Evolutionary conservation across 352 stramenopile genomes (phyloP), one percentile per base, ranked within the genome.

Genomic region (Peronospora tabacina): DNA sequence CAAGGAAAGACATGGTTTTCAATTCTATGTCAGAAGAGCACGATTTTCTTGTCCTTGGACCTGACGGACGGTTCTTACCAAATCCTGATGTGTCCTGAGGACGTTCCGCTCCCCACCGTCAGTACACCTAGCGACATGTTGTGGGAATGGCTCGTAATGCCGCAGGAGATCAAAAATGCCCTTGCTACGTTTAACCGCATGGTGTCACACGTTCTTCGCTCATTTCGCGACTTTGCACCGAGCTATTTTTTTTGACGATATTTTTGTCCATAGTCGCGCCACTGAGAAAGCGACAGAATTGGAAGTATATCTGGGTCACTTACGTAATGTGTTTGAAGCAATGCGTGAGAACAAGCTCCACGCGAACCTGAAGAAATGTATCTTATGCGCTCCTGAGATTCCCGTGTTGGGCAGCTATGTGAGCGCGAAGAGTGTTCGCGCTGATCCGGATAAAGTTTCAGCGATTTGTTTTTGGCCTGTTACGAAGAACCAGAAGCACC

Each of bases 181-280:
- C 44, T 22, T 7, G 20, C 44, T 33, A 52, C 44, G 1, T 52
- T 52, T 22, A 36, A 20, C 2, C 22, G 22, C 3, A 26, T 26
- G 22, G 22, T 26, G 22, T 7, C 22, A 26, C 22, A 26, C 12
- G 7, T 43, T 16, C 22, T 52, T 24, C 44, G 34, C 4, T 35
- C 33, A 6, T 11, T 41, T 12, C 34, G 44, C n/a, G 33, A 36
- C n/a, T 43, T 52, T 26, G 44, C 34, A 19, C 34, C 34, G n/a
- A 52, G 44, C 13, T 52, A 44, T 7, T 52, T n/a, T n/a, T n/a
- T n/a, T 44, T 16, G 44, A 52, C 15, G 44, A 52, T 4, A 44
- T 44, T 28, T 44, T 44, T n/a, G 44, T 50, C 22, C 30, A 41
- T 12, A 50, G 30, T 8, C 44, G 20, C n/a, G n/a, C n/a, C 24